Percentiles rank a stretch among this genome's conserved stretches.
phyloP scores from a whole-genome alignment of 1,139 yeast genomes.

The Yamadazyma buinensis region DNA sequence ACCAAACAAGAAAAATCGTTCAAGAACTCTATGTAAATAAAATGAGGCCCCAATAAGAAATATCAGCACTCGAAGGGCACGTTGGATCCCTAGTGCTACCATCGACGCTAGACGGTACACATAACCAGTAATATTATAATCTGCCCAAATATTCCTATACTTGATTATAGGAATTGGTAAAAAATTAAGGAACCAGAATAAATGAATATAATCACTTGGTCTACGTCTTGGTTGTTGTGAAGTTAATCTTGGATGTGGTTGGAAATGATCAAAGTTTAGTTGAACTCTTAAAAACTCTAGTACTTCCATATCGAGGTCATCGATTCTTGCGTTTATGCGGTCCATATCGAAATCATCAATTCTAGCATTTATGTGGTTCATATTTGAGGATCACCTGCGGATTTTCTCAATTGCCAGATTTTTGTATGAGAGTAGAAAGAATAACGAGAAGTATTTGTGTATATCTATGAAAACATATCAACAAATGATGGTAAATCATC shows the following conservation, averaged over 20 bases:
- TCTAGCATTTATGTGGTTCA: background rate
- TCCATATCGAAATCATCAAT: constrained; percentile 14
- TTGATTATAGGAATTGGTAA: constrained; percentile 29
- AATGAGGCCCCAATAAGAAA: constrained; percentile 19
- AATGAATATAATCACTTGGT: constrained; percentile 6
- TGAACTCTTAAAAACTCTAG: constrained; percentile 18
- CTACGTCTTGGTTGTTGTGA: no score
- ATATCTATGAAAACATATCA: background rate
- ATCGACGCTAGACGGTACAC: constrained; percentile 3
- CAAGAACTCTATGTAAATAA: constrained; percentile 12
- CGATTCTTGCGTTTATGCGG: background rate
- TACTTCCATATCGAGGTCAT: constrained; percentile 18
- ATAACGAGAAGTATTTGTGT: no score
- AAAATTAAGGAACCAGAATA: constrained; percentile 16
- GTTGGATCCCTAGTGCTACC: constrained; percentile 7
- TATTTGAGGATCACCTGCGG: no score
- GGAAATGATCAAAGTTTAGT: no score
- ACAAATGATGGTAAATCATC: background rate
- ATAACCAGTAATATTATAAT: constrained; percentile 7
- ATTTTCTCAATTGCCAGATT: no score
- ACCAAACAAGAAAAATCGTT: constrained; percentile 22
- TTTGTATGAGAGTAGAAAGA: no score
- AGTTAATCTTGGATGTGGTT: no score
- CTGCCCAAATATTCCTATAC: constrained; percentile 23
- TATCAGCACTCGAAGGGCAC: constrained; percentile 16